Evolutionary conservation across 352 stramenopile species (phyloP), one percentile per base, ranked within the genome.

Genomic region (Phytopythium boreale): DNA sequence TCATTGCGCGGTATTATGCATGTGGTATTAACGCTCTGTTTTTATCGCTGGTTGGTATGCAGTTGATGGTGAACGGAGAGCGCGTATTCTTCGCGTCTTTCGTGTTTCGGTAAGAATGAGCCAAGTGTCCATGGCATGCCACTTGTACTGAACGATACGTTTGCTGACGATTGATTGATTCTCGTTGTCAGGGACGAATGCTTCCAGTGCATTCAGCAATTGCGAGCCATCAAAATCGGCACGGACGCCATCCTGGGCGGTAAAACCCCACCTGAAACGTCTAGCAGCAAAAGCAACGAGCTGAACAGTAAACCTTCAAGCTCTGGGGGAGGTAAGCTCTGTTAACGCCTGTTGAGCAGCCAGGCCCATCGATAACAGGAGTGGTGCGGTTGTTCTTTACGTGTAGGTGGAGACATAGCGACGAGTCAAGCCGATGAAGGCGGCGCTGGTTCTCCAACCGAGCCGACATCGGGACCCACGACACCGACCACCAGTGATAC

Each of bases 21-120:
- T n/a, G 34, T 11, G 6, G 29, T 11, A 10, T 37, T 43, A 57
- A 61, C 29, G 3, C 14, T 52, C 50, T 46, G 8, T 29, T 14
- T 2, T 52, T 41, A 24, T 39, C 44, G n/a, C 29, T 46, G 44
- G 43, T 58, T 27, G 57, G 2, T 59, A 4, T 29, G 31, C 58
- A 91, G 84, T 68, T 89, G 27, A 92, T 76, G 3, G 75, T 84
- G 31, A 82, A 84, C 59, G 79, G 81, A 49, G 81, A 92, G 14
- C 87, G 84, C 22, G 68, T 87, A 0, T 95, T 95, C 59, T 90
- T 95, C 65, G 75, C 87, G 34, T 95, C 87, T 14, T 94, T 93
- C 67, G 76, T 95, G 0, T 95, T 90, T 64, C 73, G 87, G 87
- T 93, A 75, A 61, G 66, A 22, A 46, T 2, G 19, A 22, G 19